A percentile compares a stretch with the other conserved stretches of the same genome.
Evolutionary conservation across 352 stramenopile genomes (phyloP).

Genomic region (Pythium pyrilobum): DNA sequence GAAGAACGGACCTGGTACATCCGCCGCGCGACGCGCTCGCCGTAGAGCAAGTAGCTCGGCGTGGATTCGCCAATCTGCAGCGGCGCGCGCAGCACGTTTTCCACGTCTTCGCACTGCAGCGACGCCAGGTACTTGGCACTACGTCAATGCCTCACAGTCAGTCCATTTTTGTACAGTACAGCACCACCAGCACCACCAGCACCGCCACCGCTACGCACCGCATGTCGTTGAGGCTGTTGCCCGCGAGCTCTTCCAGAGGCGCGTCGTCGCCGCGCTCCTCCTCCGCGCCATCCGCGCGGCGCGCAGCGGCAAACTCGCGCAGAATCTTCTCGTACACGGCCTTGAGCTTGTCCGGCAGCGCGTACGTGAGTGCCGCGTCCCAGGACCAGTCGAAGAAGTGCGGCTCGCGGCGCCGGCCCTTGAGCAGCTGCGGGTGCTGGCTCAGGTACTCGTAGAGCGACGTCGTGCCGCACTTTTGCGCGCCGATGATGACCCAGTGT

Average conservation of each 20-base stretch:
- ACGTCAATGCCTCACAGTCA: not conserved
- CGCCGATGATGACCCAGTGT: slow-evolving; percentile 56
- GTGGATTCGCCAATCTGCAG: slow-evolving; percentile 87
- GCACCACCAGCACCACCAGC: not conserved
- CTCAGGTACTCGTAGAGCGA: slow-evolving; percentile 55
- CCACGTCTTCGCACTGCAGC: slow-evolving; percentile 30
- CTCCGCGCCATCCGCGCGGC: not conserved
- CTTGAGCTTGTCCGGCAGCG: slow-evolving; percentile 22
- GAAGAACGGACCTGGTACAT: slow-evolving; percentile 25
- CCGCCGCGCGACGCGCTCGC: slow-evolving; percentile 33
- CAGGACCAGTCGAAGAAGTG: slow-evolving; percentile 70
- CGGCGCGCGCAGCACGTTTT: slow-evolving; percentile 33
- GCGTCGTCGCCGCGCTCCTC: not conserved
- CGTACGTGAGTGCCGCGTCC: slow-evolving; percentile 25
- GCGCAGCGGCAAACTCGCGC: slow-evolving; percentile 12
- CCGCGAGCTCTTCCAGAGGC: slow-evolving; percentile 6
- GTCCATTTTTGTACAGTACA: not conserved
- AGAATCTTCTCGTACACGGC: slow-evolving; percentile 24
- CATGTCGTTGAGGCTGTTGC: slow-evolving; percentile 39
- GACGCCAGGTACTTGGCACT: slow-evolving; percentile 56
- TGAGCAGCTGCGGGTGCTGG: slow-evolving; percentile 86
- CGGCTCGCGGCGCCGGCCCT: slow-evolving; percentile 56
- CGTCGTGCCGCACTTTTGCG: slow-evolving; percentile 63
- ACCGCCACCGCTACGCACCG: slow-evolving; percentile 18
- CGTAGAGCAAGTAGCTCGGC: slow-evolving; percentile 77